Conservation (phyloP, 1,284 basidiomycete genomes). For the Cutaneotrichosporon dermatis region DNA sequence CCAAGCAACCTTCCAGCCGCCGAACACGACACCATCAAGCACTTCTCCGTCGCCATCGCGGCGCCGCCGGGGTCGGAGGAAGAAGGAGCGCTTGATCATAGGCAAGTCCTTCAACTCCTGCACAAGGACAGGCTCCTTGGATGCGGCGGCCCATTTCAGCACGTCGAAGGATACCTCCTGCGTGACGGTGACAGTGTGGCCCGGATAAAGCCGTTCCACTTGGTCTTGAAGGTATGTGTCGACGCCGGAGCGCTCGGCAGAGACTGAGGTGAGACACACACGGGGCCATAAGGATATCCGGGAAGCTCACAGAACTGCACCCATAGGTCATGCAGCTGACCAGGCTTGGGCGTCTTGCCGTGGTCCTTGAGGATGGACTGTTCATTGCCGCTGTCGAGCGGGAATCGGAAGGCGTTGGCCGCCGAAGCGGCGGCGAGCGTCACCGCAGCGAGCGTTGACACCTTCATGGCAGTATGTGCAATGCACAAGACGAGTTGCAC, state of each 20-base stretch:
- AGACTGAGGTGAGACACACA: not conserved
- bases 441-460: not conserved
- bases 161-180: constrained; percentile 22
- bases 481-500: not conserved
- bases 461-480: not conserved
- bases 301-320: not conserved
- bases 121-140: constrained; percentile 15
- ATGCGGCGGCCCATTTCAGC: constrained; percentile 19
- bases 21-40: constrained; percentile 19
- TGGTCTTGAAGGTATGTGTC: not conserved
- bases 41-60: constrained; percentile 27
- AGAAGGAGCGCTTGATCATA: constrained; percentile 18
- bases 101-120: constrained; percentile 20
- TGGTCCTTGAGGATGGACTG: not conserved
- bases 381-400: not conserved
- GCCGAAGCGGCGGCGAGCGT: not conserved
- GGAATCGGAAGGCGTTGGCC: not conserved
- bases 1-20: constrained; percentile 27
- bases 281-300: not conserved
- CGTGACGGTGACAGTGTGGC: constrained; percentile 17
- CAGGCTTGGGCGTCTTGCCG: not conserved
- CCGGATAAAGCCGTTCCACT: not conserved
- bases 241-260: not conserved
- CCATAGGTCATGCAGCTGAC: not conserved
- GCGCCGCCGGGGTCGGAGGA: constrained; percentile 15